These are phyloP conservation scores for Colletotrichum costaricense DNA, from an alignment of 2,329 filamentous ascomycete species.

Conservation along the genomic window DNA sequence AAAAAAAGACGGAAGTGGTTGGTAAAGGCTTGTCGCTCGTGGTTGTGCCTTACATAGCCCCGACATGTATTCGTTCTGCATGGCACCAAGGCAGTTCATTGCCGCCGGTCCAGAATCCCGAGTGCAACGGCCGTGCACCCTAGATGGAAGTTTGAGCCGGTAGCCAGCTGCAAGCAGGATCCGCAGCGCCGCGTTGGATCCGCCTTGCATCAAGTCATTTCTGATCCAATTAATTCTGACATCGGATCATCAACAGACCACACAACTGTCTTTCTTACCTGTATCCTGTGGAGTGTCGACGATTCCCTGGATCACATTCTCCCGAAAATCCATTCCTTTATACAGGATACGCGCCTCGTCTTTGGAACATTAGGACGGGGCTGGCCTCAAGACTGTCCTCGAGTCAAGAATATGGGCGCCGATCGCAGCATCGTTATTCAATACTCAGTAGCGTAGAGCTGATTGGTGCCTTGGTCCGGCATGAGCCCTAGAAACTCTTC, in stretches of 20 bases:
- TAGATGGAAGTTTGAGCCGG: not conserved
- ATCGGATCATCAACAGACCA: slow-evolving; percentile 22
- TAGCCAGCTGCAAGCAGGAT: slow-evolving; percentile 1
- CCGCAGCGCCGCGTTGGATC: slow-evolving; percentile 1
- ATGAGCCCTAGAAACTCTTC: not conserved
- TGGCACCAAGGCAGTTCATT: slow-evolving; percentile 13
- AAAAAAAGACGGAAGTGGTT: too few relatives aligned
- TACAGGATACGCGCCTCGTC: not conserved
- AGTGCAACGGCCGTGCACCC: not conserved
- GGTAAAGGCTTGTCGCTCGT: not conserved
- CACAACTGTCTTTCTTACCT: not conserved
- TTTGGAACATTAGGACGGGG: not conserved
- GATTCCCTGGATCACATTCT: not conserved
- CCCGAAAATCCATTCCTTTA: not conserved
- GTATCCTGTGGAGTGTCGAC: not conserved
- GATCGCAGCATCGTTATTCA: not conserved
- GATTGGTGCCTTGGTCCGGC: not conserved
- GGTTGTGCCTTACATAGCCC: slow-evolving; percentile 29
- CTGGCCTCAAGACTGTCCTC: not conserved
- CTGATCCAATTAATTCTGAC: slow-evolving; percentile 17
- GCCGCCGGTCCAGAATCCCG: not conserved
- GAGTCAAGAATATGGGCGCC: slow-evolving; percentile 15
- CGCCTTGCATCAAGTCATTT: slow-evolving; percentile 26
- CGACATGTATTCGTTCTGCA: not conserved
- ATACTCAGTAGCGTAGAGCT: not conserved